Base-by-base conservation (phyloP, 176 grass and related monocot species). In the Otatea glauca region DNA sequence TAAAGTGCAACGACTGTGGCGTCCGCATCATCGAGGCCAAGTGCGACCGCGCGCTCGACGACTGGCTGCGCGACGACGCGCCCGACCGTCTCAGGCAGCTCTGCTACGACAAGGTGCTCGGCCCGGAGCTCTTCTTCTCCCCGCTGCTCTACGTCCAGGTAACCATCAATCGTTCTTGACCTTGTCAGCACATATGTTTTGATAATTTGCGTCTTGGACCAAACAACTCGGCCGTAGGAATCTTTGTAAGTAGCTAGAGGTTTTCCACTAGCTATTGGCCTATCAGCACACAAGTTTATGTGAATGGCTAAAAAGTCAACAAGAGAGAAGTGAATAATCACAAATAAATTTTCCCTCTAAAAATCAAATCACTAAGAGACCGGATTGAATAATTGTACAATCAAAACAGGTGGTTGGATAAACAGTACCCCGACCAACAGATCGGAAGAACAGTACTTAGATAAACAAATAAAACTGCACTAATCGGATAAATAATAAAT, bases 1-100 rank as follows among this genome's bases (percentile, higher is more conserved):
- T 97, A 74, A 97, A 94, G 86, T 97, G 92, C 77, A 99, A 99
- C 38, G 97, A 99, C 85, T 99, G 86, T 47, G 97, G 97, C 61
- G 91, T 99, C 8, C 91, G 93, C 78, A 96, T 99, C 76, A 43
- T 99, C 3, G 97, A 99, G 88, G 91, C 90, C 20, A 88, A 27
- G 59, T 99, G 97, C 70, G 60, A 78, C 58, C 48, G 75, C 34
- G 64, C 38, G 7, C 72, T 99, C 21, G 93, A 51, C 25, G 92
- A 94, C 0, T 99, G 93, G 93, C 56, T 99, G 70, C 51, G 77
- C 0, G 81, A 79, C 54, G 87, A 82, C 84, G 78, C 25, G 20
- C 11, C 77, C 6, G 78, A 84, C 20, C 49, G 89, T 16, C 20
- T 83, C 73, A 56, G 34, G n/a, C 65, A 58, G 0, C 97, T 99